These are phyloP conservation scores for Leccinum imitatum DNA, from an alignment of 768 basidiomycete species.

Conservation along the genomic window DNA sequence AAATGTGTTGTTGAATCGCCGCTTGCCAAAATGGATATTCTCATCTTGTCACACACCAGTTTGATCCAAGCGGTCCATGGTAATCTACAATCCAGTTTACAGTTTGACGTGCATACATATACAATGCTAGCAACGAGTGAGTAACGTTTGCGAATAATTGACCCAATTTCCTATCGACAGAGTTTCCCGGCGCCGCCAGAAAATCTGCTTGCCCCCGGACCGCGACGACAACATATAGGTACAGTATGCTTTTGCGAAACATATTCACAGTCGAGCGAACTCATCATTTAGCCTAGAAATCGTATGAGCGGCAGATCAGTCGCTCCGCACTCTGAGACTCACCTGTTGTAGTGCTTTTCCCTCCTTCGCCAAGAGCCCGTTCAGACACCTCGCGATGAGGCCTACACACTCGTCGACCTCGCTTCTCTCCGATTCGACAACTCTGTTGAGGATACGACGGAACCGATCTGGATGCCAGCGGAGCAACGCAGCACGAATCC, in stretches of 20 bases:
- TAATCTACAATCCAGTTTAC: conserved; percentile 16
- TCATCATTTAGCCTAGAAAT: conserved; percentile 21
- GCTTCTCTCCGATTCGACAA: conserved; percentile 50
- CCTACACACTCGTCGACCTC: conserved; percentile 64
- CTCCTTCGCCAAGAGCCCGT: conserved; percentile 56
- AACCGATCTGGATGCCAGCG: conserved; percentile 86
- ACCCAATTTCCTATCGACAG: conserved; percentile 8
- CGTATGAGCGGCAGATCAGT: not conserved
- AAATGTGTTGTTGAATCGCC: too few relatives aligned
- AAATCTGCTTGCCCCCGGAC: conserved; percentile 6
- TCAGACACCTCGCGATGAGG: conserved; percentile 62
- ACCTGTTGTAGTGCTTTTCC: conserved; percentile 20
- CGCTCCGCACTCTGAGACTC: conserved; percentile 7
- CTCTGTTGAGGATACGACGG: conserved; percentile 51
- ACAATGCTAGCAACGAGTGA: conserved; percentile 16
- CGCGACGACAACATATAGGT: conserved; percentile 2
- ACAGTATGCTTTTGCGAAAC: too few relatives aligned
- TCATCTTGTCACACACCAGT: too few relatives aligned
- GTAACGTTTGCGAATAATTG: conserved; percentile 3
- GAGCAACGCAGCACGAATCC: conserved; percentile 63
- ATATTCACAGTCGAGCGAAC: not conserved
- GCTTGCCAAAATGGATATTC: too few relatives aligned
- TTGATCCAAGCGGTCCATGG: not conserved
- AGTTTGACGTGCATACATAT: conserved; percentile 2
- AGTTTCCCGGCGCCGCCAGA: conserved; percentile 17